These are phyloP conservation scores for Phyllosticta ampelicida DNA, from an alignment of 2,329 filamentous ascomycete species.

Conservation along the genomic window DNA sequence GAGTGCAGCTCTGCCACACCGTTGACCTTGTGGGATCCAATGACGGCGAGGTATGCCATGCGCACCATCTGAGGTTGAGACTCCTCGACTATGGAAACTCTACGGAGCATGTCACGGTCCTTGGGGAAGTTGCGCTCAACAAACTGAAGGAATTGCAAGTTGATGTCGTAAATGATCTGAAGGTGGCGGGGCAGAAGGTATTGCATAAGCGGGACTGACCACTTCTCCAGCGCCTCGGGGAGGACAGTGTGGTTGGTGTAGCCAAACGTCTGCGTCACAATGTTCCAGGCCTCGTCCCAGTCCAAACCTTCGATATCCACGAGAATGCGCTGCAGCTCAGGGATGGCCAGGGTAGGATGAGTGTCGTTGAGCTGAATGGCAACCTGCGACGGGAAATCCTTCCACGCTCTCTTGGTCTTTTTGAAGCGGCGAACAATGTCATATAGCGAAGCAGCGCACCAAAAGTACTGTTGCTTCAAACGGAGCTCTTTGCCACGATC, in stretches of 20 bases:
- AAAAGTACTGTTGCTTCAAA: conserved; percentile 99
- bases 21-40: conserved; percentile 98
- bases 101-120: conserved; percentile 70
- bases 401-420: conserved; percentile 87
- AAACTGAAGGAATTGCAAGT: conserved; percentile 79
- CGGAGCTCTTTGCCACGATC: conserved; percentile 94
- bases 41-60: conserved; percentile 91
- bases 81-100: conserved; percentile 97
- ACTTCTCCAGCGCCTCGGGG: conserved; percentile 94
- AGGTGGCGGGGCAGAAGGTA: conserved; percentile 88
- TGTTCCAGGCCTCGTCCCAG: conserved; percentile 87
- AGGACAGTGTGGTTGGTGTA: conserved; percentile 99
- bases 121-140: conserved; percentile 88
- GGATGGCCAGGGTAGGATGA: conserved; percentile 90
- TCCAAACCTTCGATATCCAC: conserved; percentile 81
- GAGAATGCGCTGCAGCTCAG: conserved; percentile 88
- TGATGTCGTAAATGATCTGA: conserved; percentile 98
- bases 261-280: conserved; percentile 58
- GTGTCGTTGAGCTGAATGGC: conserved; percentile 98
- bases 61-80: conserved; percentile 94
- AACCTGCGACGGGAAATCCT: conserved; percentile 84
- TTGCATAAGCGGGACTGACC: conserved; percentile 87
- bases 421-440: conserved; percentile 98
- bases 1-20: conserved; percentile 96
- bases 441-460: conserved; percentile 91